Evolutionary conservation across 75 land plant genomes (phyloP).

Genomic region (Pseudotsuga menziesii): DNA sequence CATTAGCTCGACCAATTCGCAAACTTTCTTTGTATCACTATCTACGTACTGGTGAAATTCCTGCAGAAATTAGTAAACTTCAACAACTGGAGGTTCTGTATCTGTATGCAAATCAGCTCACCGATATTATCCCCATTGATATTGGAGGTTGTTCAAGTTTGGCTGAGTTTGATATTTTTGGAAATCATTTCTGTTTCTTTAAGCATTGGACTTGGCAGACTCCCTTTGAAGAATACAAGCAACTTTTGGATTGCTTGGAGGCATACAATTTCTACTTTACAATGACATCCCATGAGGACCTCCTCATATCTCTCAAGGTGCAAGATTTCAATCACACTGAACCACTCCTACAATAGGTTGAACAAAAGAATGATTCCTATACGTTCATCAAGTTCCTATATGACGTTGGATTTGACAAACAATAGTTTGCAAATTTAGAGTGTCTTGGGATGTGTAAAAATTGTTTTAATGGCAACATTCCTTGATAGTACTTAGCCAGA

Average conservation of each 20-base stretch:
- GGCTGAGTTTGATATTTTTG: slow-evolving; percentile 45
- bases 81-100: slow-evolving; percentile 33
- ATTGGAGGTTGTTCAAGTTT: slow-evolving; percentile 52
- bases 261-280: slow-evolving; percentile 31
- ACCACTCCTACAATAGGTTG: slow-evolving; percentile 54
- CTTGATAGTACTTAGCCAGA: slow-evolving; percentile 38
- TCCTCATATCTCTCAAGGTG: slow-evolving; percentile 34
- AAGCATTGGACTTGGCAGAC: slow-evolving; percentile 45
- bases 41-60: slow-evolving; percentile 48
- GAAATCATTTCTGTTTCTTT: slow-evolving; percentile 56
- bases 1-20: slow-evolving; percentile 51
- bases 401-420: slow-evolving; percentile 54
- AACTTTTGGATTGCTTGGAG: slow-evolving; percentile 34
- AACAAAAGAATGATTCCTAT: slow-evolving; percentile 40
- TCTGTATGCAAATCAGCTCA: slow-evolving; percentile 59
- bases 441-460: slow-evolving; percentile 62
- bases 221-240: slow-evolving; percentile 48
- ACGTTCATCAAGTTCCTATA: slow-evolving; percentile 23
- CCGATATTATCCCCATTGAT: slow-evolving; percentile 50
- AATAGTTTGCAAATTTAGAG: slow-evolving; percentile 38
- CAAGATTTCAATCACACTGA: slow-evolving; percentile 41
- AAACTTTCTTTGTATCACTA: slow-evolving; percentile 42
- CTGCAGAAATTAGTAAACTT: slow-evolving; percentile 45
- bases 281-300: slow-evolving; percentile 53
- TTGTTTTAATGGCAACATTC: slow-evolving; percentile 50